phyloP scores from a whole-genome alignment of 2,329 filamentous ascomycete genomes.

The Teratosphaeria epicoccoides region DNA sequence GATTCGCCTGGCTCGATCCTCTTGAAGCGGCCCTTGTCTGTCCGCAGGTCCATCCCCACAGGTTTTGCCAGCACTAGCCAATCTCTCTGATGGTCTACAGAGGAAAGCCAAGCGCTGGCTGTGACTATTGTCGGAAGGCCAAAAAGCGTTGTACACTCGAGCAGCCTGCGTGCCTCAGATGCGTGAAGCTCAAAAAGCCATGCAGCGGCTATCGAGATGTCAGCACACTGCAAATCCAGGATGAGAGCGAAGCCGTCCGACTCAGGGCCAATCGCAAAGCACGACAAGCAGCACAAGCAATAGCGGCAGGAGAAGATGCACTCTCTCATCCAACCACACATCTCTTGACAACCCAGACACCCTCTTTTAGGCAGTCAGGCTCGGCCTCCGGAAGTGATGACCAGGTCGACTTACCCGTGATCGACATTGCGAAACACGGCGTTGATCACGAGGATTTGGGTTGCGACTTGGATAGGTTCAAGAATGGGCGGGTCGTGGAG shows the following conservation, averaged over 20 bases:
- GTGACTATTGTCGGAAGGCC: conserved; percentile 24
- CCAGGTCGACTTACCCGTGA: conserved; percentile 15
- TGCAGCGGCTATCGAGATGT: conserved; percentile 25
- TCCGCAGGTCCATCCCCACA: background rate
- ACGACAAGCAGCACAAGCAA: conserved; percentile 10
- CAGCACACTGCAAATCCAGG: conserved; percentile 23
- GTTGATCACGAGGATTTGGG: background rate
- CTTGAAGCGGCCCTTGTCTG: background rate
- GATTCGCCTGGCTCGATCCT: no score
- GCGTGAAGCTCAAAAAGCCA: conserved; percentile 22
- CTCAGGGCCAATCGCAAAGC: conserved; percentile 17
- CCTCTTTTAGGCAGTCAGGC: conserved; percentile 8
- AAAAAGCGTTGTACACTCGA: conserved; percentile 26
- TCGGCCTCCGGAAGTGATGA: conserved; percentile 18
- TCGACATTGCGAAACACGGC: conserved; percentile 6
- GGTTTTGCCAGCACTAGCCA: background rate
- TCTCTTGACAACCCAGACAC: conserved; percentile 5
- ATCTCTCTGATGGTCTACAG: conserved; percentile 7
- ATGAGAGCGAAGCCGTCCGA: conserved; percentile 22
- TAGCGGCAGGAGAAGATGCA: background rate
- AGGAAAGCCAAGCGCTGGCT: conserved; percentile 23
- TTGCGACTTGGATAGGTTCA: background rate
- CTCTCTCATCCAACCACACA: background rate
- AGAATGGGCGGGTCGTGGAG: background rate
- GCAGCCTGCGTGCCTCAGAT: conserved; percentile 21